phyloP scores from a whole-genome alignment of 2,329 filamentous ascomycete species.

The Chrysosporium keratinophilum region DNA sequence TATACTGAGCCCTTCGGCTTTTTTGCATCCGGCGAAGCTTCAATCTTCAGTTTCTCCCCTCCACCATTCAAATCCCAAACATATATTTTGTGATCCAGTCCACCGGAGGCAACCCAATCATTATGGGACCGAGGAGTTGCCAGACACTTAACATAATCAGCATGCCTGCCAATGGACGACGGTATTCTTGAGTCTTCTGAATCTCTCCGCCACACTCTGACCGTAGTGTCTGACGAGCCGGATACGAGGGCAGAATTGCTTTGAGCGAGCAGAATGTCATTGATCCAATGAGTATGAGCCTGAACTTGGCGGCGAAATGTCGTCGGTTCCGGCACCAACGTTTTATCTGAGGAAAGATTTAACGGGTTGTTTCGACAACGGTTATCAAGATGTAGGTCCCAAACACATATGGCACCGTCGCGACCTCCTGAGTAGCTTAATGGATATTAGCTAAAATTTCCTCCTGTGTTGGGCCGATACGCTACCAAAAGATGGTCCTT shows the following conservation, averaged over 20 bases:
- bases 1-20: conserved; percentile 92
- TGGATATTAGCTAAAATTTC: conserved; percentile 17
- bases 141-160: conserved; percentile 92
- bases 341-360: conserved; percentile 25
- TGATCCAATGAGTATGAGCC: conserved; percentile 93
- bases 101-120: conserved; percentile 88
- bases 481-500: neutral
- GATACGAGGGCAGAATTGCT: conserved; percentile 72
- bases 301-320: conserved; percentile 55
- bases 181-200: conserved; percentile 49
- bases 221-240: conserved; percentile 84
- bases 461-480: conserved; percentile 2
- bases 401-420: conserved; percentile 91
- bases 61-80: conserved; percentile 87
- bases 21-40: conserved; percentile 59
- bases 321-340: conserved; percentile 32
- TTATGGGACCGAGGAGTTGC: conserved; percentile 61
- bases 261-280: conserved; percentile 74
- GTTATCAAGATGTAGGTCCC: conserved; percentile 72
- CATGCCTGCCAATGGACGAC: conserved; percentile 81
- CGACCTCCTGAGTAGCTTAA: conserved; percentile 85
- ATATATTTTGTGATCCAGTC: conserved; percentile 81
- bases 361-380: conserved; percentile 20
- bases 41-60: conserved; percentile 77
- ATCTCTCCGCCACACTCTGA: conserved; percentile 81